Base-by-base conservation (phyloP, 495 filamentous ascomycete species). In the Chaetomidium leptoderma region DNA sequence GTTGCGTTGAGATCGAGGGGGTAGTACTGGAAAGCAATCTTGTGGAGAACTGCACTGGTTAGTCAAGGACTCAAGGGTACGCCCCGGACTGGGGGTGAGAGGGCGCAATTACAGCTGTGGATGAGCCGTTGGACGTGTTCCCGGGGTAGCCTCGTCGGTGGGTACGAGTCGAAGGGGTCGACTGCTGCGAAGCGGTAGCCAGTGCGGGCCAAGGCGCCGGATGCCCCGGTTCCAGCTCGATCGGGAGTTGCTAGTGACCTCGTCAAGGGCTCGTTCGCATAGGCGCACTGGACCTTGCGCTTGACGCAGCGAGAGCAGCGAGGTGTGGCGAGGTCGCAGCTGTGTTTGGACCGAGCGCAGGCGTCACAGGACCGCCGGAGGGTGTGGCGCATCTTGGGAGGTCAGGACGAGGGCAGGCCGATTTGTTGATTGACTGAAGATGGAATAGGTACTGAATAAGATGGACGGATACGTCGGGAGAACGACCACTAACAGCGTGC, bases 11-110 rank as follows among this genome's bases (percentile, higher is more conserved):
- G 59, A 36, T 81, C 79, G 27, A 81, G 71, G 2, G 78, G 79
- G 57, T 81, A 81, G 53, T 79, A 81, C 52, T 79, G 71, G 48
- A 81, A 81, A 0, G 78, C 78, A 36, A 81, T 81, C 53, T 77
- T 80, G 51, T 74, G 67, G 30, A 79, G 65, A 45, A 81, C 77
- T 79, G 36, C 4, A 42, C 37, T 39, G 69, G 59, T 53, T 55
- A 54, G 42, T 54, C 6, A 40, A 17, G 14, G 29, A 16, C 21
- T 48, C n/a, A n/a, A n/a, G n/a, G n/a, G n/a, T n/a, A n/a, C n/a
- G n/a, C n/a, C n/a, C n/a, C n/a, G n/a, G n/a, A n/a, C n/a, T n/a
- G n/a, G n/a, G n/a, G n/a, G n/a, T 50, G 4, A 5, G 42, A 32
- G 14, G 26, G n/a, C 6, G 29, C 13, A 73, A 70, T 6, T 69